Evolutionary conservation across 2,329 filamentous ascomycete species (phyloP).

Genomic region (Paracorniculantispora psalliotae): DNA sequence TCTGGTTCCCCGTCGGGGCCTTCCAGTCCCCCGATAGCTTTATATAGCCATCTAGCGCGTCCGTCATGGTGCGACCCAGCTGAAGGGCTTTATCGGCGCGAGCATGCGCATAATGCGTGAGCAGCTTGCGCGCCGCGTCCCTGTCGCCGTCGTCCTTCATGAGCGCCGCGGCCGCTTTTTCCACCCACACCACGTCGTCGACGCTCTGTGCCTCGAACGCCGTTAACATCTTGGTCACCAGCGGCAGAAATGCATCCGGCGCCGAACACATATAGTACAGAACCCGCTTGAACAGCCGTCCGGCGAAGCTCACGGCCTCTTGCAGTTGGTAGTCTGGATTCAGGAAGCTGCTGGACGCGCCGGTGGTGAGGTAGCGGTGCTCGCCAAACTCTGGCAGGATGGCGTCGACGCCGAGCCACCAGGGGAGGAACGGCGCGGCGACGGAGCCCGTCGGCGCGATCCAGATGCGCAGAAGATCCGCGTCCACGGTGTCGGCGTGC

Average conservation of each 20-base stretch:
- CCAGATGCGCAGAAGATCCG: conserved; percentile 23
- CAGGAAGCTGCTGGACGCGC: conserved; percentile 23
- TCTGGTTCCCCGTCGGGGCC: conserved; percentile 24
- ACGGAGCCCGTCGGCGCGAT: conserved; percentile 24
- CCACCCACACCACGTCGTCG: conserved; percentile 20
- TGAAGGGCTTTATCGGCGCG: conserved; percentile 20
- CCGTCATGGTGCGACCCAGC: conserved; percentile 18
- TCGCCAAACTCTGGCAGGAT: conserved; percentile 23
- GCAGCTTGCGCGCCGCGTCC: conserved; percentile 18
- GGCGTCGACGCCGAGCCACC: conserved; percentile 23
- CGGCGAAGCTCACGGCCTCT: conserved; percentile 23
- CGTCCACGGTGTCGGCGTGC: conserved; percentile 14
- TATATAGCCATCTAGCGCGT: conserved; percentile 21
- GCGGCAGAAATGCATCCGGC: conserved; percentile 19
- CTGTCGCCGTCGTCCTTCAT: conserved; percentile 17
- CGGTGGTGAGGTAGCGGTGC: conserved; percentile 25
- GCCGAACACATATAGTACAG: conserved; percentile 26
- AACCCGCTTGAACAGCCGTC: conserved; percentile 24
- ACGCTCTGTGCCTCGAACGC: conserved; percentile 21
- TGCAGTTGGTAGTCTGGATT: conserved; percentile 23
- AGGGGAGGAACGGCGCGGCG: conserved; percentile 24
- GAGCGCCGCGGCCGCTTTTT: conserved; percentile 18
- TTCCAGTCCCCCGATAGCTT: conserved; percentile 23
- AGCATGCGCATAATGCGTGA: conserved; percentile 22
- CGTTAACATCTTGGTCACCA: conserved; percentile 22